Base-by-base conservation (phyloP, 495 filamentous ascomycete genomes). In the Rostrohypoxylon terebratum region DNA sequence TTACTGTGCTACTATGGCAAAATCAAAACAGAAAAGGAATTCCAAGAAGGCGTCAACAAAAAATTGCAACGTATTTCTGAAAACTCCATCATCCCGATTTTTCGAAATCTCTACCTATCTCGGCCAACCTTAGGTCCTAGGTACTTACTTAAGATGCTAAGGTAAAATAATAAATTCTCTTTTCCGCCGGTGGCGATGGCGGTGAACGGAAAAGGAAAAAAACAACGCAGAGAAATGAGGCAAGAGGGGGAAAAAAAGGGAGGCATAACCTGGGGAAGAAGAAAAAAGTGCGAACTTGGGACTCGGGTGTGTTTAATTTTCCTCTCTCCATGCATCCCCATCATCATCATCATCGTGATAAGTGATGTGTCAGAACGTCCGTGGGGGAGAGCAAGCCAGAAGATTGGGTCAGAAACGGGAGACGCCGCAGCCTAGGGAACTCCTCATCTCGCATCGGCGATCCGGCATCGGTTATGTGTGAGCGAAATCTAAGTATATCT, bases 381-480 rank as follows among this genome's bases (percentile, higher is more conserved):
- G 44, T 33, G 11, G 20, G 44, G 25, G 16, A 21, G 9, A 20
- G 13, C 28, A 11, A 4, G 28, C 28, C 8, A 25, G 28, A 13
- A 18, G 18, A 59, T 21, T 25, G 55, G 51, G 31, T 55, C 55
- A 71, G 59, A 55, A 54, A 68, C 53, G 65, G 64, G 21, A 59
- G 21, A 62, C 59, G 59, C 65, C 54, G 61, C 58, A 63, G 20
- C 36, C 53, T 42, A 42, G 61, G 71, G 61, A 63, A 66, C 61
- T 45, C 42, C 42, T 45, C 71, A 74, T 74, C 71, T 74, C 53
- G 71, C 71, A 74, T 67, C 62, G 71, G 66, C 62, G 67, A 74
- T 68, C 44, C 59, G 71, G 55, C 62, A 61, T 47, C 57, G 61
- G 71, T 53, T 64, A 59, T 55, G 50, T 48, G 48, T 36, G 58